phyloP scores from a whole-genome alignment of 2,329 filamentous ascomycete species.

The Falciphora oryzae region DNA sequence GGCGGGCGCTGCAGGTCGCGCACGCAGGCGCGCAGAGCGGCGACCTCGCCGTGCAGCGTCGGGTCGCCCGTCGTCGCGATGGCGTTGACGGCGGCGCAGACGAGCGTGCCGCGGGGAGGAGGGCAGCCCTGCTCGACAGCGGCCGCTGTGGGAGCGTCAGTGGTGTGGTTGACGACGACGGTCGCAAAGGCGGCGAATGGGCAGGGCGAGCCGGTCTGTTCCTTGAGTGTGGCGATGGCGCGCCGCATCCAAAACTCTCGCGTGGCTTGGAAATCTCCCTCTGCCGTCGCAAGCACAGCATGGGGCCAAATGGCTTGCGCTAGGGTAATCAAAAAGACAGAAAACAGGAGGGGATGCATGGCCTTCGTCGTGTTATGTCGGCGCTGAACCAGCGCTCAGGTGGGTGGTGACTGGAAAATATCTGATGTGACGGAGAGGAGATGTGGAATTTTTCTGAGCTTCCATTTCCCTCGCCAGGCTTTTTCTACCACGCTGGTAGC shows the following conservation, averaged over 20 bases:
- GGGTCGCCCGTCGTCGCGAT: slow-evolving; percentile 41
- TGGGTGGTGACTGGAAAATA: background rate
- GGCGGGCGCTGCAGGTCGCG: slow-evolving; percentile 38
- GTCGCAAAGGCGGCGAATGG: slow-evolving; percentile 48
- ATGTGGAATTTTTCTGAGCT: too few species aligned
- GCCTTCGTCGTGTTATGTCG: background rate
- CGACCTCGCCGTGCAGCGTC: slow-evolving; percentile 49
- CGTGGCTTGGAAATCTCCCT: background rate
- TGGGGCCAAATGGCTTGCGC: background rate
- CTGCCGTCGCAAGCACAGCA: background rate
- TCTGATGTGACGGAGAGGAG: background rate
- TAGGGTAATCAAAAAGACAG: background rate
- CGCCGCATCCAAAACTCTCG: slow-evolving; percentile 43
- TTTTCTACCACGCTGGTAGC: too few species aligned
- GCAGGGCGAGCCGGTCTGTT: slow-evolving; percentile 35
- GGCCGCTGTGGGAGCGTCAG: slow-evolving; percentile 18
- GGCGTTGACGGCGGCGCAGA: slow-evolving; percentile 46
- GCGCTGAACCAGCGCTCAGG: background rate
- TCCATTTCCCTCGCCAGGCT: too few species aligned
- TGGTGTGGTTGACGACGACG: slow-evolving; percentile 51
- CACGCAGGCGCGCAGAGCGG: slow-evolving; percentile 48
- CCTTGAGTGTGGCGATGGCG: slow-evolving; percentile 36
- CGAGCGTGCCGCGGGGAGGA: slow-evolving; percentile 31
- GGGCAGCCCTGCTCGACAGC: background rate
- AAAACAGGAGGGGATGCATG: background rate